These are phyloP conservation scores for Physaria fendleri DNA, from an alignment of 345 rosid genomes.

Conservation along the genomic window DNA sequence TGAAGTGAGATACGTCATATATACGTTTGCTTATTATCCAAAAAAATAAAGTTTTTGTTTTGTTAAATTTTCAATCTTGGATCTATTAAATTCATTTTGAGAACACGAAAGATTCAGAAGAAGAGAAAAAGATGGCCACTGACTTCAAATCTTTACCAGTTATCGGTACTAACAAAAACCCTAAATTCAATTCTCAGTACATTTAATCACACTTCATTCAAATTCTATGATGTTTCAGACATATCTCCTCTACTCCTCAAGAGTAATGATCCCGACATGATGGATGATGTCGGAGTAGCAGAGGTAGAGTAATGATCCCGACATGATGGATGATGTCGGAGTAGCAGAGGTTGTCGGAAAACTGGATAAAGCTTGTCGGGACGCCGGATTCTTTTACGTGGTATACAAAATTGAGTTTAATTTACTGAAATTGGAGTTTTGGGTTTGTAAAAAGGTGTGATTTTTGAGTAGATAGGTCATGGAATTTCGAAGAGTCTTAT, in stretches of 20 bases:
- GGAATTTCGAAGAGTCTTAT: constrained; percentile 60
- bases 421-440: neutral
- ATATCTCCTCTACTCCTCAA: constrained; percentile 49
- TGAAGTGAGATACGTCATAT: neutral
- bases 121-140: constrained; percentile 37
- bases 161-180: constrained; percentile 36
- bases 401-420: constrained; percentile 29
- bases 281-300: constrained; percentile 45
- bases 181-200: neutral
- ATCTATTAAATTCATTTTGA: neutral
- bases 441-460: neutral
- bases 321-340: constrained; percentile 48
- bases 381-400: constrained; percentile 91
- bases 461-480: constrained; percentile 55
- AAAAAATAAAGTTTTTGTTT: neutral
- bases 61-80: neutral
- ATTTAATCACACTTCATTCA: neutral
- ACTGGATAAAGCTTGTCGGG: constrained; percentile 73
- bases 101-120: neutral
- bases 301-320: no score
- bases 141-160: constrained; percentile 59
- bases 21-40: constrained; percentile 35
- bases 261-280: constrained; percentile 56
- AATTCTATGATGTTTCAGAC: constrained; percentile 39
- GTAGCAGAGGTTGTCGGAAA: constrained; percentile 51